phyloP scores from a whole-genome alignment of 202 grass and related monocot species.

The Hordeum pubiflorum region DNA sequence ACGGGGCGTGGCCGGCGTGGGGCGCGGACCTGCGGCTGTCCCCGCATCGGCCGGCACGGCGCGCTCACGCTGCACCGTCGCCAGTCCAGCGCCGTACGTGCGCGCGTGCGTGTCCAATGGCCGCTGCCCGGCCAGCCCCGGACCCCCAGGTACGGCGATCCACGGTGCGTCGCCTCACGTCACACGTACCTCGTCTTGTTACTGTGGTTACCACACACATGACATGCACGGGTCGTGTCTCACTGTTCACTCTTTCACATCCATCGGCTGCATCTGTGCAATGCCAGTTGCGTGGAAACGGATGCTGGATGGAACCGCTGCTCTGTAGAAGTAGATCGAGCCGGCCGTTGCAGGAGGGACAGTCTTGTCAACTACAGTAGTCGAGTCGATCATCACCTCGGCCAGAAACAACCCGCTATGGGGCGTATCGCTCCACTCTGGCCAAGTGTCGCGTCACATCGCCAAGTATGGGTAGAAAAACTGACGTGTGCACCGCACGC shows the following conservation, averaged over 20 bases:
- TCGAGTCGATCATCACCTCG: not conserved
- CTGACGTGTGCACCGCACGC: not conserved
- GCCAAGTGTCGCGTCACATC: no score
- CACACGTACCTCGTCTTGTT: no score
- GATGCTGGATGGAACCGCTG: not conserved
- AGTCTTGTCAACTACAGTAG: not conserved
- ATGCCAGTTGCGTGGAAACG: not conserved
- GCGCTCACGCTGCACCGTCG: not conserved
- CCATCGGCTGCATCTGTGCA: no score
- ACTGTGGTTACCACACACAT: no score
- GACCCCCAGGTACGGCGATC: not conserved
- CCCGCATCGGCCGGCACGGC: slow-evolving; percentile 28
- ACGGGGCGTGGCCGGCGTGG: not conserved
- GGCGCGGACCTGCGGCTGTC: not conserved
- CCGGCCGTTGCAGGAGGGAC: not conserved
- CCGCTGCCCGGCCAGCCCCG: not conserved
- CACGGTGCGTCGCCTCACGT: not conserved
- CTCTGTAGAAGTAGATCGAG: not conserved
- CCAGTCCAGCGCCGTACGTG: not conserved
- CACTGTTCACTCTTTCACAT: no score
- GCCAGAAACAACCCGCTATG: not conserved
- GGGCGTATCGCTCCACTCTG: not conserved
- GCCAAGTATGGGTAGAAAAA: not conserved
- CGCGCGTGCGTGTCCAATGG: not conserved
- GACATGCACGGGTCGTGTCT: no score